Conservation (phyloP, 768 basidiomycete species). For the Hygrocybe coccinea region DNA sequence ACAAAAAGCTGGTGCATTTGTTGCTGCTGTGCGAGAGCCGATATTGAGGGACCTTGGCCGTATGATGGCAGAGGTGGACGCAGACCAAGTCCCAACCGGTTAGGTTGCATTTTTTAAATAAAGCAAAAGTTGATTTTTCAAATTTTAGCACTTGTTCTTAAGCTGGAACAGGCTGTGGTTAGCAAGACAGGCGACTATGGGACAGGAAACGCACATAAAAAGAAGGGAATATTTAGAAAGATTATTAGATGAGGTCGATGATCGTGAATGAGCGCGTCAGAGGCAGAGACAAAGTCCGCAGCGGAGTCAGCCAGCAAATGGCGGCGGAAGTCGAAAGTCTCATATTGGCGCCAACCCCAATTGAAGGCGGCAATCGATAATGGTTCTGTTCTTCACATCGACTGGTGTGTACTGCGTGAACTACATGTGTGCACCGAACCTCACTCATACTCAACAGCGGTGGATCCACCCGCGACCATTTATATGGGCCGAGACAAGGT, state of each 20-base stretch:
- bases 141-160: neutral
- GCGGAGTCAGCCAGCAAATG: neutral
- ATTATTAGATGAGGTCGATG: no score
- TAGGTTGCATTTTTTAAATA: conserved; percentile 60
- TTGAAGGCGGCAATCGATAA: no score
- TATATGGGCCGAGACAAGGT: conserved; percentile 99
- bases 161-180: conserved; percentile 1
- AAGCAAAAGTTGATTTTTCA: conserved; percentile 5
- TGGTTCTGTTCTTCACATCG: conserved; percentile 66
- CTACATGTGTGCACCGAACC: conserved; percentile 3
- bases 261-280: neutral
- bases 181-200: neutral
- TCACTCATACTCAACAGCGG: conserved; percentile 34
- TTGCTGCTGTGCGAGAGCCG: conserved; percentile 85
- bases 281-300: neutral
- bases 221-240: no score
- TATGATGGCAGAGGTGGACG: conserved; percentile 82
- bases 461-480: conserved; percentile 60
- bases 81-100: conserved; percentile 82
- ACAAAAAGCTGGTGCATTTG: conserved; percentile 49
- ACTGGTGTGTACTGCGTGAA: conserved; percentile 29
- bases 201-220: neutral
- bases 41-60: conserved; percentile 89
- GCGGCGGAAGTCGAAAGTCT: no score
- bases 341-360: no score